Evolutionary conservation across 495 filamentous ascomycete species (phyloP), one percentile per base, ranked within the genome.

Genomic region (Rhypophila decipiens): DNA sequence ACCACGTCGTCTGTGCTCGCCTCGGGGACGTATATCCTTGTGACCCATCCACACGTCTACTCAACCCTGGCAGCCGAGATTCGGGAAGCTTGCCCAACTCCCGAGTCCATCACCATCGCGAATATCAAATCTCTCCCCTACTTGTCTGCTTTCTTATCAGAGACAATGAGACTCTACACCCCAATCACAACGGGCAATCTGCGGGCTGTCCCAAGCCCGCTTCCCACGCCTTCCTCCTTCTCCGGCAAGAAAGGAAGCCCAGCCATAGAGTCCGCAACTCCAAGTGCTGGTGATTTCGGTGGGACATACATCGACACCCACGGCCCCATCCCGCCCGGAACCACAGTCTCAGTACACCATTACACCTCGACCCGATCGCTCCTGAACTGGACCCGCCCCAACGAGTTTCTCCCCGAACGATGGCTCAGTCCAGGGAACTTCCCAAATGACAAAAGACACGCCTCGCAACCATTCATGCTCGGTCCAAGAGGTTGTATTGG

Each of bases 401-500:
- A 50, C 19, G 34, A 37, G 10, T 78, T 74, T 49, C 43, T 63
- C 1, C 75, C 73, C 0, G 71, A 75, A 44, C 63, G 74, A 22
- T 78, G 73, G 74, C 53, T 66, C 1, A 62, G 66, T 13, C 31
- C 64, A 11, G 71, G 20, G 18, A 20, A 24, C 1, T 57, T 52
- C 17, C 9, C 44, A 4, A 5, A 36, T 1, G 46, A 59, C 39
- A 40, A 46, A 10, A 39, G 20, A 21, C 20, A 42, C 12, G 48
- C 50, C 12, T 50, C 44, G 5, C 57, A 59, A 31, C 69, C 77
- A 1, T 79, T 78, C 56, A 59, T 51, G 8, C 20, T 65, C 21
- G 75, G 76, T 0, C 63, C 66, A 0, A 41, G 73, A 20, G 56
- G 51, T 2, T 79, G 76, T 52, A 62, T 77, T 34, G 76, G 74